phyloP scores from a whole-genome alignment of 306 rosid genomes.

The Acacia confusa region DNA sequence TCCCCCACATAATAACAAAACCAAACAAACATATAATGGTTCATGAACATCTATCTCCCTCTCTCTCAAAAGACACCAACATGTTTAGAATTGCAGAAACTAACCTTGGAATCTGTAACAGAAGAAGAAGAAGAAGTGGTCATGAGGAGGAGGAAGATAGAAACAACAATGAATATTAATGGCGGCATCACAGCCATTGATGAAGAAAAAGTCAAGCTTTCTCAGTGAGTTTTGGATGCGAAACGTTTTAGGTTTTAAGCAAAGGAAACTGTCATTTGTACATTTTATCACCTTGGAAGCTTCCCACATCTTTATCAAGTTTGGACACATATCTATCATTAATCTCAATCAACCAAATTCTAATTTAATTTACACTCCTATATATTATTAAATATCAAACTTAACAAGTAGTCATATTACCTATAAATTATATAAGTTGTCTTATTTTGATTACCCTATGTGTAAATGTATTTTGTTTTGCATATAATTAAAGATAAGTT shows the following conservation, averaged over 20 bases:
- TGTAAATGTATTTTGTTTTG: too few relatives aligned
- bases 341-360: background rate
- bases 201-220: background rate
- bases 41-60: background rate
- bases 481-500: too few relatives aligned
- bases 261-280: background rate
- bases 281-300: background rate
- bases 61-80: background rate
- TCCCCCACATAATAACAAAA: too few relatives aligned
- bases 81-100: background rate
- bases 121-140: constrained; percentile 22
- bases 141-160: constrained; percentile 12
- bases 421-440: too few relatives aligned
- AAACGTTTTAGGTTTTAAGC: background rate
- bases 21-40: too few relatives aligned
- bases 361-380: too few relatives aligned
- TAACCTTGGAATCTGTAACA: constrained; percentile 29
- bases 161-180: constrained; percentile 19
- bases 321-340: background rate
- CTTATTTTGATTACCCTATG: too few relatives aligned
- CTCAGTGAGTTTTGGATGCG: background rate
- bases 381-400: background rate
- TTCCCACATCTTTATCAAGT: background rate
- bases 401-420: background rate
- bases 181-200: constrained; percentile 25